phyloP scores from a whole-genome alignment of 129 eudicot genomes.

The Chrysanthemum lavandulifolium region DNA sequence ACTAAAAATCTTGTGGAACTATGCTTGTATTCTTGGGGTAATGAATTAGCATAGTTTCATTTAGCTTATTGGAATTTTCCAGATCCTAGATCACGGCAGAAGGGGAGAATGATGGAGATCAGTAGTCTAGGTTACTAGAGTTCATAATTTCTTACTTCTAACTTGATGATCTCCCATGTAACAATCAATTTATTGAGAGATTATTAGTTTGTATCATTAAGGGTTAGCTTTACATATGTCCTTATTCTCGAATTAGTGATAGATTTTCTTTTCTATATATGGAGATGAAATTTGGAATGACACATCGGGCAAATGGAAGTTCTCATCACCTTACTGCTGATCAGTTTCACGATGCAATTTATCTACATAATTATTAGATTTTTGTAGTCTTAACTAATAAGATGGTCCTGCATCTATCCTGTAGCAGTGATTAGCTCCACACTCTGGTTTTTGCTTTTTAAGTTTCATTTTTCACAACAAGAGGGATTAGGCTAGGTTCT shows the following conservation, averaged over 20 bases:
- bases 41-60: not conserved
- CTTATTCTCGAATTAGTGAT: not conserved
- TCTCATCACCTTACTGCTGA: not conserved
- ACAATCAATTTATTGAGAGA: not conserved
- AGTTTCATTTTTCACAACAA: not conserved
- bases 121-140: not conserved
- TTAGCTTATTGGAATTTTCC: no score
- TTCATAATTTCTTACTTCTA: not conserved
- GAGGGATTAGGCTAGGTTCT: no score
- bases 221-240: not conserved
- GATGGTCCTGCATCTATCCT: conserved; percentile 6
- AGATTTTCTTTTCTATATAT: not conserved
- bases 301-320: not conserved
- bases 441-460: not conserved
- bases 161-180: not conserved
- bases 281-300: not conserved
- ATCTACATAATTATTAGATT: no score
- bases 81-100: no score
- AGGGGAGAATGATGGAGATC: no score
- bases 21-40: not conserved
- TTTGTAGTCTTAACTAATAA: not conserved
- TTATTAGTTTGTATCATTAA: not conserved
- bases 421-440: not conserved
- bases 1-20: not conserved
- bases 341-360: not conserved